Evolutionary conservation across 2,329 filamentous ascomycete genomes (phyloP), one percentile per base, ranked within the genome.

Genomic region (Ophiostoma fasciatum): DNA sequence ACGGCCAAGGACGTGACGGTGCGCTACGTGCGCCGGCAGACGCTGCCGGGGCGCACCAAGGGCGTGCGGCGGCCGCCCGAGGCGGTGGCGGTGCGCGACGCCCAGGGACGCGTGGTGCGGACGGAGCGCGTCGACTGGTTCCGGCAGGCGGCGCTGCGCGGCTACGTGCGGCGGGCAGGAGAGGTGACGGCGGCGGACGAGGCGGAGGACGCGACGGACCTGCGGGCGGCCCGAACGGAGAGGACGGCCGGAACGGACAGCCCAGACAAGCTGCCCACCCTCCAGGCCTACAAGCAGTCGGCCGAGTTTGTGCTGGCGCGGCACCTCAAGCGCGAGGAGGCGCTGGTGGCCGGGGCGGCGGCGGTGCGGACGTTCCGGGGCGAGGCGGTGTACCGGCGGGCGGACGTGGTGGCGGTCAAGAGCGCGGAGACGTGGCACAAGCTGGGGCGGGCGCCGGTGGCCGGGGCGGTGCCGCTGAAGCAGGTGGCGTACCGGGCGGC

Each of bases 341-440:
- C 88, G 1, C 64, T 98, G 4, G 62, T 75, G 10, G 72, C 77
- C 0, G 67, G 61, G 2, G 76, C 85, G 0, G 60, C 71, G 34
- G 71, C 81, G 2, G 78, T 84, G 25, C 82, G 79, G 45, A 68
- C 70, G 10, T 94, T 96, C 55, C 73, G 65, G 5, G 31, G 12
- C 7, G 84, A 94, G 52, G 76, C 82, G 1, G 84, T 96, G 0
- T 96, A 75, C 51, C 68, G 68, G 1, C 76, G 88, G 23, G 69
- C 71, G 36, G 87, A 96, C 45, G 74, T 96, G 0, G 74, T 87
- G 3, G 66, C 71, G 27, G 93, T 92, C 53, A 87, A 94, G 55
- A 92, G 83, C 20, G 80, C 82, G 2, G 90, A 98, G 53, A 94
- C 83, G 2, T 98, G 90, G 90, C 90, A 96, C 53, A 94, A 94